Evolutionary conservation across 2,329 filamentous ascomycete genomes (phyloP).

Genomic region (Fusarium sarcochroum): DNA sequence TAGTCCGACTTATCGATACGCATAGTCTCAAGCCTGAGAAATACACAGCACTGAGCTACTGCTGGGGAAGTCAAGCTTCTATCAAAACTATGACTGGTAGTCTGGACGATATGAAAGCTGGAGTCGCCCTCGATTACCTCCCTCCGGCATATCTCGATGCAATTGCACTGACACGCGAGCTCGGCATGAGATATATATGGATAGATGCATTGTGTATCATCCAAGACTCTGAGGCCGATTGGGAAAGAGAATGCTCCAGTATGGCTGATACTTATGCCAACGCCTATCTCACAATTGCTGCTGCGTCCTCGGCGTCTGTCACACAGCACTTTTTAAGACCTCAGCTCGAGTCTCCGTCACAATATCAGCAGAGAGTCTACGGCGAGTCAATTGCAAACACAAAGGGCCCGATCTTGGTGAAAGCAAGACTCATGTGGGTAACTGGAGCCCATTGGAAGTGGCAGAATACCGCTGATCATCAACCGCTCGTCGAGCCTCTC

Average conservation of each 20-base stretch:
- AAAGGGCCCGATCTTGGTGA: slow-evolving; percentile 5
- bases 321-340: slow-evolving; percentile 23
- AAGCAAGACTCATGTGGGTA: slow-evolving; percentile 26
- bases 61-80: slow-evolving; percentile 25
- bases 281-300: slow-evolving; percentile 36
- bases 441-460: slow-evolving; percentile 40
- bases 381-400: not conserved
- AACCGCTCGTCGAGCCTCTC: slow-evolving; percentile 29
- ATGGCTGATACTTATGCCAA: slow-evolving; percentile 39
- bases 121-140: slow-evolving; percentile 8
- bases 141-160: slow-evolving; percentile 33
- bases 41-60: slow-evolving; percentile 43
- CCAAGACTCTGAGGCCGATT: slow-evolving; percentile 29
- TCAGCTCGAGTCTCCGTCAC: not conserved
- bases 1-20: slow-evolving; percentile 16
- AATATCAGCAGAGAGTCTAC: not conserved
- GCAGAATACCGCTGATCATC: slow-evolving; percentile 13
- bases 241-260: slow-evolving; percentile 34
- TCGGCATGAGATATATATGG: slow-evolving; percentile 34
- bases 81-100: slow-evolving; percentile 18
- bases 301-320: slow-evolving; percentile 32
- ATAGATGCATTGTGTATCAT: slow-evolving; percentile 42
- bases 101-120: slow-evolving; percentile 17
- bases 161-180: slow-evolving; percentile 5
- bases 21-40: not conserved